Evolutionary conservation across 116 monocot genomes (phyloP).

Genomic region (Zostera marina): DNA sequence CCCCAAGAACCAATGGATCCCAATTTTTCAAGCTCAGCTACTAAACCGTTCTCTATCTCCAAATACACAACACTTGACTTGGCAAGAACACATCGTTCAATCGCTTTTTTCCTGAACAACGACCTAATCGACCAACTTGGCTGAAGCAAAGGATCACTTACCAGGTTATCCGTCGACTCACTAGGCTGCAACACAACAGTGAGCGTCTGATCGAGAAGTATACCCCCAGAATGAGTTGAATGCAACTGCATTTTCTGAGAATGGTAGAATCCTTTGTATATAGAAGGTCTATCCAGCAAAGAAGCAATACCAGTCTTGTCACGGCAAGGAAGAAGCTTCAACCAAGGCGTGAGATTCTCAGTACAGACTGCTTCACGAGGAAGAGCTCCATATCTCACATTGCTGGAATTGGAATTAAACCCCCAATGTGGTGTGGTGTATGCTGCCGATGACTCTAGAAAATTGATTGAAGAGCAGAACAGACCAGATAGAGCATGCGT

Average conservation of each 20-base stretch:
- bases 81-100: constrained; percentile 46
- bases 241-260: constrained; percentile 61
- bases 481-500: constrained; percentile 91
- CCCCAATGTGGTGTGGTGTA: constrained; percentile 67
- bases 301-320: constrained; percentile 87
- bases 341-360: constrained; percentile 97
- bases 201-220: constrained; percentile 60
- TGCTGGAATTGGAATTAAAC: constrained; percentile 33
- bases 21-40: constrained; percentile 28
- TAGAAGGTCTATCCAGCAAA: constrained; percentile 74
- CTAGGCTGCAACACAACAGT: constrained; percentile 65
- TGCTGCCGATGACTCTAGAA: constrained; percentile 67
- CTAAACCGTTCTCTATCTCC: constrained; percentile 55
- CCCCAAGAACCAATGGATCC: constrained; percentile 19
- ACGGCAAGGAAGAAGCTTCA: constrained; percentile 89
- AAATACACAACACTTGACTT: constrained; percentile 49
- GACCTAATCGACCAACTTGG: constrained; percentile 81
- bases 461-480: constrained; percentile 91
- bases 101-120: constrained; percentile 48
- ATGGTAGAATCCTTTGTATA: constrained; percentile 77
- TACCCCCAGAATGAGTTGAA: constrained; percentile 33
- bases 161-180: constrained; percentile 5
- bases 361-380: constrained; percentile 96
- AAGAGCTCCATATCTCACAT: constrained; percentile 75
- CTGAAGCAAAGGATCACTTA: constrained; percentile 26